These are phyloP conservation scores for Herpetospermum pedunculosum DNA, from an alignment of 306 rosid genomes.

Conservation along the genomic window DNA sequence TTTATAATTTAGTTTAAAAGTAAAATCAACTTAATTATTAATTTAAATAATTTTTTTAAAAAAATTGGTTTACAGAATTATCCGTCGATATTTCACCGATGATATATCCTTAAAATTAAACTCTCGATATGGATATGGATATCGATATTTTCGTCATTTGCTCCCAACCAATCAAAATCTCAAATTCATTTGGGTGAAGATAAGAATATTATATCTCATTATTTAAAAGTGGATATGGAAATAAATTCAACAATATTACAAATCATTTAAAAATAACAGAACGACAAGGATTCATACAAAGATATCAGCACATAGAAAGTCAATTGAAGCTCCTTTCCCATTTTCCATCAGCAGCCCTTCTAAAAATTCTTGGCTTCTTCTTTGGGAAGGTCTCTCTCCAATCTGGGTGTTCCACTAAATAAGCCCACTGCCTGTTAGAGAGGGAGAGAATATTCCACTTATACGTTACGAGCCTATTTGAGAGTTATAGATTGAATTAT, in stretches of 20 bases:
- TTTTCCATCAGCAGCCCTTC: slow-evolving; percentile 42
- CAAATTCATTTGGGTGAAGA: neutral
- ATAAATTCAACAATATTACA: neutral
- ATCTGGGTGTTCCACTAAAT: slow-evolving; percentile 58
- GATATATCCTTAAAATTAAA: too few relatives aligned
- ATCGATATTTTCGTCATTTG: too few relatives aligned
- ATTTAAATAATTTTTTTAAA: too few relatives aligned
- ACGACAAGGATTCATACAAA: neutral
- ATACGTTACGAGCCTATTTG: too few relatives aligned
- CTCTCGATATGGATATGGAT: too few relatives aligned
- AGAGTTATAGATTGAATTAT: neutral
- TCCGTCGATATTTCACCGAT: too few relatives aligned
- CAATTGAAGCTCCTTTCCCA: slow-evolving; percentile 41
- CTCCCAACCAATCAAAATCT: neutral
- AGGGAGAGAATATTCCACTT: neutral
- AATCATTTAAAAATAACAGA: neutral
- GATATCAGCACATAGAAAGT: neutral
- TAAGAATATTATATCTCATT: neutral
- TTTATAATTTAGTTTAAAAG: too few relatives aligned
- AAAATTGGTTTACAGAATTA: too few relatives aligned
- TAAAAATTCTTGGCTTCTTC: slow-evolving; percentile 45
- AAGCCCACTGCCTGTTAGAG: slow-evolving; percentile 45
- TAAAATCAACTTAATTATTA: too few relatives aligned
- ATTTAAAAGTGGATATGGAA: neutral
- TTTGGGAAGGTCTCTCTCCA: slow-evolving; percentile 60